Base-by-base conservation (phyloP, 768 basidiomycete genomes). In the Kwoniella shandongensis region DNA sequence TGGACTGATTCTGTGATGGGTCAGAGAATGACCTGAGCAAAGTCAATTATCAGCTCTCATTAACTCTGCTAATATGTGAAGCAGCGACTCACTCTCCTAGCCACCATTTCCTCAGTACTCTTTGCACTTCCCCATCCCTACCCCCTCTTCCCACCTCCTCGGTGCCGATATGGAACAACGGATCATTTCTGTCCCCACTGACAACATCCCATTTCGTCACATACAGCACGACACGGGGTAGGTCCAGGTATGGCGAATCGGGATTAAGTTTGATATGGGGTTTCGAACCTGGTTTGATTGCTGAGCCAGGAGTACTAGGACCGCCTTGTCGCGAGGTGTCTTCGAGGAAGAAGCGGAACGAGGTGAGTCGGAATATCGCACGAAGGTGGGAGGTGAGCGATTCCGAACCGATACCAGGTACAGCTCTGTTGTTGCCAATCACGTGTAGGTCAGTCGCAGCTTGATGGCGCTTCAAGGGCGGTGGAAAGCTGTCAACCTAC, bases 71-170 rank as follows among this genome's bases (percentile, higher is more conserved):
- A 49, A 25, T 25, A 45, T 12, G 10, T 27, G 23, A 26, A 6
- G 8, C 23, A 45, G 12, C 13, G 10, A 61, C 69, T 54, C 40
- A 71, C 66, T 71, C 66, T 23, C 69, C 69, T 41, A 57, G 50
- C 61, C 57, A 71, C 69, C 69, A 71, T 45, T 65, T 68, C 51
- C 61, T 56, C 40, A 71, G 30, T 15, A 71, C 58, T 38, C 42
- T 57, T 44, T 66, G 60, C 1, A 66, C 49, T 26, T 59, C 53
- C n/a, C 39, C 63, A 48, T 59, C 62, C 10, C 27, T 27, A 7
- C 46, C 50, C 1, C 61, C 61, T 20, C 45, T 46, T 2, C 63
- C 61, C 18, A 68, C 42, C 39, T 63, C 64, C 1, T 15, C 30
- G 8, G 56, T 40, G n/a, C 54, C 35, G 20, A 47, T 42, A 15